Base-by-base conservation (phyloP, 257 asterid species). In the Apocynum venetum region DNA sequence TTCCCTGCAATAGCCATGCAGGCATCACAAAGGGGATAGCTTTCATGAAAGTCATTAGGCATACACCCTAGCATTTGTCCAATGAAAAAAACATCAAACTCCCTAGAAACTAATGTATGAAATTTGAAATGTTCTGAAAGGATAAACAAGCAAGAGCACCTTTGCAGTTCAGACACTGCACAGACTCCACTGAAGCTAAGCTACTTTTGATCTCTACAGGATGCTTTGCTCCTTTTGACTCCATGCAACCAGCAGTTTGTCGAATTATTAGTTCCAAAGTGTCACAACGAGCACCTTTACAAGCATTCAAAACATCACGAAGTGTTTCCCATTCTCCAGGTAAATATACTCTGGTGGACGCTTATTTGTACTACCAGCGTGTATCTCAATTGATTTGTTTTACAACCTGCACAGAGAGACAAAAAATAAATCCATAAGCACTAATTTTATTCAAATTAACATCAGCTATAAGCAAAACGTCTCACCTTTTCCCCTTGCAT, bases 341-440 rank as follows among this genome's bases (percentile, higher is more conserved):
- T 82, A 88, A 15, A 91, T 90, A 76, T 88, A 91, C 53, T 94
- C 97, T 35, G 96, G 88, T 59, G 97, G 97, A 38, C 91, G 91
- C 81, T 89, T 94, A 85, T 89, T 89, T 69, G 85, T 82, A 83
- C 98, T 91, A 64, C 80, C 86, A 0, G 98, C 98, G 77, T 95
- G 98, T 75, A 85, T 44, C 79, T 96, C 99, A 81, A 96, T 69
- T 86, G 87, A 79, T 85, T 86, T n/a, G 98, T 14, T 93, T 88
- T 78, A 93, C 83, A 74, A 87, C 90, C 99, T 96, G 79, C 78
- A 86, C 56, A 44, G 47, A 73, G 78, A 73, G 77, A 15, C 85
- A 80, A 36, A 64, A 72, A 67, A 81, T 79, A 60, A 86, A 74
- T 52, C 76, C 11, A 76, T 68, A 17, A 56, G 67, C 77, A 71